Evolutionary conservation across 768 basidiomycete genomes (phyloP).

Genomic region (Mycena maculata): DNA sequence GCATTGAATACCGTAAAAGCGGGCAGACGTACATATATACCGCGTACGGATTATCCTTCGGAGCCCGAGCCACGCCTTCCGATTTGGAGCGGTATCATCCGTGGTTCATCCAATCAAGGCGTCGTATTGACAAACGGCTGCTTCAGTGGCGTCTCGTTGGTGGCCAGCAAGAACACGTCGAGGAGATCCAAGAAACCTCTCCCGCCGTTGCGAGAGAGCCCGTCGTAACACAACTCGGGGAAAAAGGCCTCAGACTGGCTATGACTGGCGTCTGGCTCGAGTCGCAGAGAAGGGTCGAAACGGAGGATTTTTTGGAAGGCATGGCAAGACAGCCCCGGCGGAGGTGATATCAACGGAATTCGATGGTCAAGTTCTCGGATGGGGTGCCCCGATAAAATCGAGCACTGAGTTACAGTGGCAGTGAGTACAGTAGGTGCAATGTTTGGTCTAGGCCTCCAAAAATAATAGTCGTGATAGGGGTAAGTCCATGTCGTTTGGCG

Average conservation of each 20-base stretch:
- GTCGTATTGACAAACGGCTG: conserved; percentile 25
- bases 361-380: too few species aligned
- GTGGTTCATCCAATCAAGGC: conserved; percentile 16
- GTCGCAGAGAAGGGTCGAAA: conserved; percentile 15
- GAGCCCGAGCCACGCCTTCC: conserved; percentile 15
- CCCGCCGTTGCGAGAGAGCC: conserved; percentile 14
- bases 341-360: too few species aligned
- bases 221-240: conserved; percentile 17
- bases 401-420: too few species aligned
- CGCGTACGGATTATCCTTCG: conserved; percentile 14
- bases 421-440: too few species aligned
- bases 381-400: too few species aligned
- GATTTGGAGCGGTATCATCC: conserved; percentile 12
- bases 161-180: conserved; percentile 19
- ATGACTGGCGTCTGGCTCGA: conserved; percentile 18
- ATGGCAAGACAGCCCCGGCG: background rate
- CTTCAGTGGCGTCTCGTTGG: conserved; percentile 24
- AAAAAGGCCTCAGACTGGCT: conserved; percentile 9
- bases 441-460: too few species aligned
- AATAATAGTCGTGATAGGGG: too few species aligned
- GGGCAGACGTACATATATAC: conserved; percentile 11
- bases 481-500: too few species aligned
- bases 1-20: background rate
- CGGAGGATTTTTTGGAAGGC: conserved; percentile 13
- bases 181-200: conserved; percentile 26